These are phyloP conservation scores for Termitomyces sp. DNA, from an alignment of 768 basidiomycete species.

Conservation along the genomic window DNA sequence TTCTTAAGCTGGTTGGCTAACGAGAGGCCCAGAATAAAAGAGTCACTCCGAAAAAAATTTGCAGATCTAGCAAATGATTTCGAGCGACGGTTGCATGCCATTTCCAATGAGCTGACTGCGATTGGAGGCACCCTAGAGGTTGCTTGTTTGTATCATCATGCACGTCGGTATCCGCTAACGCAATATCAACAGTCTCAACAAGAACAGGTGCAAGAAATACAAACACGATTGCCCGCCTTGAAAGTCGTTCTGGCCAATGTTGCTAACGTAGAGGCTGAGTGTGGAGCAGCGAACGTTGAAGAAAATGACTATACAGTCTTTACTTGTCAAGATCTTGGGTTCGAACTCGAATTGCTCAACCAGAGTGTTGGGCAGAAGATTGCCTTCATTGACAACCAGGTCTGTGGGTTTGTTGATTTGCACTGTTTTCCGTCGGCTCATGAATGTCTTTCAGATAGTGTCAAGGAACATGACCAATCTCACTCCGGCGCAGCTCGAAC, in stretches of 20 bases:
- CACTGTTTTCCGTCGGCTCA: background rate
- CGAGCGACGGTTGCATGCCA: constrained; percentile 55
- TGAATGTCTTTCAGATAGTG: constrained; percentile 58
- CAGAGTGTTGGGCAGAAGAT: constrained; percentile 85
- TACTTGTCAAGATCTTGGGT: constrained; percentile 82
- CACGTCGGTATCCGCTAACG: background rate
- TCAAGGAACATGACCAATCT: constrained; percentile 92
- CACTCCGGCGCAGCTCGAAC: constrained; percentile 92
- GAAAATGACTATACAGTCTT: constrained; percentile 96
- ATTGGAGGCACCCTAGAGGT: constrained; percentile 79
- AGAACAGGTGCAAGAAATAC: constrained; percentile 54
- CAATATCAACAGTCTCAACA: constrained; percentile 58
- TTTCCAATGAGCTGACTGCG: constrained; percentile 68
- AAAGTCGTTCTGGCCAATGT: constrained; percentile 53
- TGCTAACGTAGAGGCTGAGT: constrained; percentile 64
- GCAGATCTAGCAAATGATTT: constrained; percentile 75
- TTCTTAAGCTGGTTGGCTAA: constrained; percentile 1
- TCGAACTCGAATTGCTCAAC: constrained; percentile 79
- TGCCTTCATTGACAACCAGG: constrained; percentile 97
- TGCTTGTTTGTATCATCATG: background rate
- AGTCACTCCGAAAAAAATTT: constrained; percentile 68
- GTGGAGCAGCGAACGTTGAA: constrained; percentile 85
- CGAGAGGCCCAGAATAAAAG: constrained; percentile 65
- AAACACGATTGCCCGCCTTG: constrained; percentile 62
- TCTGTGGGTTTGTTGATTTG: constrained; percentile 20